Evolutionary conservation across 495 filamentous ascomycete genomes (phyloP).

Genomic region (Penicillium lividum): DNA sequence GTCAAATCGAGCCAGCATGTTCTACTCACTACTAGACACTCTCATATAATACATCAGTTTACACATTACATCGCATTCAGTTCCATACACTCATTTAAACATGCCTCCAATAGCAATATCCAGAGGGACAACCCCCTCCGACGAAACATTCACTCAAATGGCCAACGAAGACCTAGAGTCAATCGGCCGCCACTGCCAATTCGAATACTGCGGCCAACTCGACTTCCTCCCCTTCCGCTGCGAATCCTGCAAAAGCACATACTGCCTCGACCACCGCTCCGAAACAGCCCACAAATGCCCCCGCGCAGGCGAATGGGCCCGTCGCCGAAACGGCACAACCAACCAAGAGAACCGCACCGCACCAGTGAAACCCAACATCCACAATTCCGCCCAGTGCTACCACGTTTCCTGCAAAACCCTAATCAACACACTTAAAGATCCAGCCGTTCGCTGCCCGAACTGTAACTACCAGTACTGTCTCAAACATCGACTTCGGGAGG

Average conservation of each 20-base stretch:
- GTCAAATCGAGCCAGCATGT: slow-evolving; percentile 34
- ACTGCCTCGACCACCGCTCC: slow-evolving; percentile 92
- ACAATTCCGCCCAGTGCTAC: slow-evolving; percentile 71
- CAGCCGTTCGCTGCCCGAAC: slow-evolving; percentile 75
- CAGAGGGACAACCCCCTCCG: slow-evolving; percentile 18
- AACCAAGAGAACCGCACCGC: slow-evolving; percentile 25
- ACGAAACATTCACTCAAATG: slow-evolving; percentile 55
- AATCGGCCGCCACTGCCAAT: slow-evolving; percentile 90
- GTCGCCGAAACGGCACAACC: slow-evolving; percentile 49
- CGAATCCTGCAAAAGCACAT: slow-evolving; percentile 82
- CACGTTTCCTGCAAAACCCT: slow-evolving; percentile 76
- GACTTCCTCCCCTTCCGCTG: slow-evolving; percentile 97
- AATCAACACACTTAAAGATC: slow-evolving; percentile 75
- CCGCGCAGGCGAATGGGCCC: slow-evolving; percentile 84
- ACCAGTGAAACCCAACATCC: slow-evolving; percentile 54
- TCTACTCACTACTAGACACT: slow-evolving; percentile 24
- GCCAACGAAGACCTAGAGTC: slow-evolving; percentile 70
- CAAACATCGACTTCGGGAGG: slow-evolving; percentile 82
- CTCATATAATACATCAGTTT: neutral
- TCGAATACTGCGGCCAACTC: slow-evolving; percentile 85
- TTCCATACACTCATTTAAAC: slow-evolving; percentile 4
- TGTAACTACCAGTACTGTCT: slow-evolving; percentile 91
- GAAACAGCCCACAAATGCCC: slow-evolving; percentile 81
- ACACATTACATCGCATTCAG: neutral
- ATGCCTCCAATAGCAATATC: slow-evolving; percentile 39